phyloP scores from a whole-genome alignment of 805 yeast genomes.

The Suhomyces prunicola region DNA sequence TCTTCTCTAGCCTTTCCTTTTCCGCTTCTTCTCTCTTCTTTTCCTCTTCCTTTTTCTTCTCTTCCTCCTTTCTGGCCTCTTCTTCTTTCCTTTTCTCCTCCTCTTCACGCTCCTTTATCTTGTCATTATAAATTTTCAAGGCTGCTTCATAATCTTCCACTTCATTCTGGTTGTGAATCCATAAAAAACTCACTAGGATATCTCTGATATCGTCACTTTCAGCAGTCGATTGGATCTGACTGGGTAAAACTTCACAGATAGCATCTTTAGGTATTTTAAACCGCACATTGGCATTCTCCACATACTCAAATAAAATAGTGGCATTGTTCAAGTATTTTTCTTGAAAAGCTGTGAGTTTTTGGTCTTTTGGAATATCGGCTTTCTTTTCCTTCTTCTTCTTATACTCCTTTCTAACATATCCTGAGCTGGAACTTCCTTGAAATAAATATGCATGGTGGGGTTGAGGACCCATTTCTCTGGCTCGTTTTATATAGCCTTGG shows the following conservation, averaged over 20 bases:
- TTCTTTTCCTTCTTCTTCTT: constrained; percentile 8
- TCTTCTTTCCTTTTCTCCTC: constrained; percentile 20
- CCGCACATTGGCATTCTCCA: constrained; percentile 73
- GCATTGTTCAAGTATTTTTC: constrained; percentile 67
- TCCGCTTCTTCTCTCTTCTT: constrained; percentile 21
- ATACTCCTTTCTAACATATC: constrained; percentile 7
- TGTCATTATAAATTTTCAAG: constrained; percentile 26
- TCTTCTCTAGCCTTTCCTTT: constrained; percentile 12
- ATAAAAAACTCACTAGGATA: constrained; percentile 45
- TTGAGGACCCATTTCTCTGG: constrained; percentile 69
- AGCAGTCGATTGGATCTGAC: not conserved
- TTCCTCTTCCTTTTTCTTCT: constrained; percentile 15
- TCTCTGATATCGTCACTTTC: constrained; percentile 29
- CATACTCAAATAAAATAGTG: constrained; percentile 78
- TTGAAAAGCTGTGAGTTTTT: constrained; percentile 70
- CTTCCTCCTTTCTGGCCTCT: constrained; percentile 23
- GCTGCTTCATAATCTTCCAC: constrained; percentile 43
- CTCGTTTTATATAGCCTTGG: constrained; percentile 76
- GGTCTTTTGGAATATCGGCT: constrained; percentile 38
- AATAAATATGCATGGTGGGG: constrained; percentile 37
- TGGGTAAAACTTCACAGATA: constrained; percentile 55
- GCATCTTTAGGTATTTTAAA: constrained; percentile 75
- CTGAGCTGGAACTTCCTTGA: constrained; percentile 2
- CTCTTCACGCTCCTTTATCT: constrained; percentile 24
- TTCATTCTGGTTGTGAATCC: constrained; percentile 51